Evolutionary conservation across 2,329 filamentous ascomycete genomes (phyloP), one percentile per base, ranked within the genome.

Genomic region (Pezicula neosporulosa): DNA sequence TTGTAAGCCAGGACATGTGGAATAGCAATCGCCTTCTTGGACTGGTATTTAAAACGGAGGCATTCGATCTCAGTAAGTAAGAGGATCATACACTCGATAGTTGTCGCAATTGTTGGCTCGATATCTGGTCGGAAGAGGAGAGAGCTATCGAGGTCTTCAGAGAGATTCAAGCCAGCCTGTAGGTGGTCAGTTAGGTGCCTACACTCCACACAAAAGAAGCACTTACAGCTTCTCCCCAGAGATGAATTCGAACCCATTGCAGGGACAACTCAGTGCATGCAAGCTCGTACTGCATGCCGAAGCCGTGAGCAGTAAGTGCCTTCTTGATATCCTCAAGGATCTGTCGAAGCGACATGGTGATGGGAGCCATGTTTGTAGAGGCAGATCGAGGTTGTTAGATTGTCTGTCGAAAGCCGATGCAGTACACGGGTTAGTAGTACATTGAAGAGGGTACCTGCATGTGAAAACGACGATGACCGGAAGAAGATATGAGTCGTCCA

Each of bases 151-250:
- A 54, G 48, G 27, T 42, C 47, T 7, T 50, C 52, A 24, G 57
- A 50, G 36, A 49, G 33, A n/a, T 50, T 30, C 19, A 61, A 49
- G 16, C 59, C 59, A 27, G 56, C 49, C 59, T 61, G 27, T 4
- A 43, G 16, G n/a, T 24, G 16, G 27, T 43, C 10, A 51, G 50
- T 54, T 37, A 47, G 27, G 7, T 38, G 19, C n/a, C n/a, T 13
- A 18, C n/a, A 12, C 7, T 27, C 4, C 15, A 4, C 7, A 50
- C 12, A 35, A 6, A 48, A 9, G 19, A 21, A 10, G 21, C 7
- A 49, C 56, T 18, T 49, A 62, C 58, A 28, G 58, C 56, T 44
- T 62, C 54, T 36, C 55, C 58, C 60, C 60, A 62, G 2, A 60
- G 48, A 28, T 52, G 55, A 24, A 62, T 47, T 35, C 60, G 49